These are phyloP conservation scores for Mycosphaerella sp. DNA, from an alignment of 2,329 filamentous ascomycete genomes.

Conservation along the genomic window DNA sequence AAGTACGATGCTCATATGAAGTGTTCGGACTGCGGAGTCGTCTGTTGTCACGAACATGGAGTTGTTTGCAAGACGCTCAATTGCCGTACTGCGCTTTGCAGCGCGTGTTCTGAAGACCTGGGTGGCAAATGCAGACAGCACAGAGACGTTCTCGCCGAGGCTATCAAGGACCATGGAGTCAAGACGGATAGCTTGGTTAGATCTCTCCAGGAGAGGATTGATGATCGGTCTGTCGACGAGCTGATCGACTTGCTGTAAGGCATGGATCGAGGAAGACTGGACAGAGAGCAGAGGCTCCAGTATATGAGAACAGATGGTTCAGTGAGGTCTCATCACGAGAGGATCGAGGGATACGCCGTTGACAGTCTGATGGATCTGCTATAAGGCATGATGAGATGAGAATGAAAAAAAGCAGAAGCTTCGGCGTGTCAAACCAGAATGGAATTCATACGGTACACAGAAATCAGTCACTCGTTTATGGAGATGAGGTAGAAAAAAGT, in stretches of 20 bases:
- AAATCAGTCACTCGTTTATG: background rate
- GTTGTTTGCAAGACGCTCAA: conserved; percentile 9
- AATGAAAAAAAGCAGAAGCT: background rate
- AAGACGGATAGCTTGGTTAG: background rate
- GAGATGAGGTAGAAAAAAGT: no score
- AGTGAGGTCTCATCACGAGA: no score
- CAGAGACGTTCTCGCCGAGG: background rate
- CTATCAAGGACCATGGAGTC: background rate
- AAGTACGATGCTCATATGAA: conserved; percentile 11
- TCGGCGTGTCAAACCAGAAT: background rate
- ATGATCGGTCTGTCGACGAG: background rate
- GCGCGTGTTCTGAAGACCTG: conserved; percentile 1
- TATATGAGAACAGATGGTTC: no score
- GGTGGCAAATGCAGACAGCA: conserved; percentile 4
- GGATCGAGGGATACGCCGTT: no score
- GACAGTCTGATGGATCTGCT: no score
- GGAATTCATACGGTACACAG: background rate
- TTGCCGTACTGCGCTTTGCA: conserved; percentile 10
- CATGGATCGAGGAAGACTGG: no score
- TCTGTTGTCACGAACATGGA: conserved; percentile 13
- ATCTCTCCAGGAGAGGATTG: background rate
- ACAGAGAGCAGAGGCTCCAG: no score
- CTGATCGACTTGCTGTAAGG: background rate
- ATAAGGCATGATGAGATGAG: background rate
- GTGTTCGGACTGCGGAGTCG: conserved; percentile 9